These are phyloP conservation scores for Auriculariales sp. DNA, from an alignment of 768 basidiomycete genomes.

Conservation along the genomic window DNA sequence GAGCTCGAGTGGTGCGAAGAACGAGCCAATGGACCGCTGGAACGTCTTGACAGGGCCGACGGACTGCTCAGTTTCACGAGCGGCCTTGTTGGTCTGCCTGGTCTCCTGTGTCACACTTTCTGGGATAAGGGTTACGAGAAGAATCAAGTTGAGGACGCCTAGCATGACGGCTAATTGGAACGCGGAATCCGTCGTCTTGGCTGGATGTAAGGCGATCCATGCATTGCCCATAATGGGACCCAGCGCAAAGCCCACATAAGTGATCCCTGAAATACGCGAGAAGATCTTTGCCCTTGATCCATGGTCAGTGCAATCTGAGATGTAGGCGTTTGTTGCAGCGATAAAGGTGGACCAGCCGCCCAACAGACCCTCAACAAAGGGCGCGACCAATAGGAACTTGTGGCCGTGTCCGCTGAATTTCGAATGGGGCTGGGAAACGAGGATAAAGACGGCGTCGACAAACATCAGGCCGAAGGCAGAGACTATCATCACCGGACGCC, in stretches of 20 bases:
- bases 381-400: constrained; percentile 60
- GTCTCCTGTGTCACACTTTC: constrained; percentile 34
- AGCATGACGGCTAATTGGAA: constrained; percentile 33
- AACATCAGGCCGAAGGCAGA: constrained; percentile 55
- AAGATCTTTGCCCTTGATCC: constrained; percentile 52
- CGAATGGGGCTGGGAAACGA: constrained; percentile 56
- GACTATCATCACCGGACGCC: constrained; percentile 57
- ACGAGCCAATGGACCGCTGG: constrained; percentile 17
- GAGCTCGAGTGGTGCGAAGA: constrained; percentile 52
- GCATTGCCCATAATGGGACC: constrained; percentile 59
- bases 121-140: constrained; percentile 40
- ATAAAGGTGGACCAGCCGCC: constrained; percentile 62
- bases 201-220: constrained; percentile 29
- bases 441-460: constrained; percentile 62
- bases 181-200: constrained; percentile 29
- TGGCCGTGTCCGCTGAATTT: constrained; percentile 52
- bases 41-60: constrained; percentile 15
- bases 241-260: constrained; percentile 60
- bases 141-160: constrained; percentile 34
- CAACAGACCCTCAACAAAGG: constrained; percentile 63
- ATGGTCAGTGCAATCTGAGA: constrained; percentile 67
- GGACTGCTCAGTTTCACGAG: constrained; percentile 11
- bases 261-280: constrained; percentile 52
- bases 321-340: constrained; percentile 52
- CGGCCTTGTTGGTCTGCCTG: constrained; percentile 9